A percentile compares a stretch with the other conserved stretches of the same genome.
Conservation (phyloP, 495 filamentous ascomycete genomes). For the Penicillium mononematosum region DNA sequence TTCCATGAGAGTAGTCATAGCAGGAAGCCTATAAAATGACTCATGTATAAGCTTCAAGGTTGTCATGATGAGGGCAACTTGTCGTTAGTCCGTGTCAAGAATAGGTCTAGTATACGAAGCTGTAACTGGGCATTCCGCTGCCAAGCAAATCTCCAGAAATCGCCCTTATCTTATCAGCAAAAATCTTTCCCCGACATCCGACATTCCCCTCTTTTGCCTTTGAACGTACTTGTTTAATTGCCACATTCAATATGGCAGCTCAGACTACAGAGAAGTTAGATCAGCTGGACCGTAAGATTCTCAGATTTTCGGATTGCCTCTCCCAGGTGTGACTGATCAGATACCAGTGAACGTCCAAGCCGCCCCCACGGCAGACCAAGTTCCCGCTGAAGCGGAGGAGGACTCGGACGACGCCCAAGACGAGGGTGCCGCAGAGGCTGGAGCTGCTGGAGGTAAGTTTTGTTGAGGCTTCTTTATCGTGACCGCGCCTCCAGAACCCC, state of each 20-base stretch:
- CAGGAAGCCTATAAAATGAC: background rate
- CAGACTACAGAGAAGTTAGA: constrained; percentile 51
- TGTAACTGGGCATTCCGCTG: background rate
- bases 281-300: constrained; percentile 49
- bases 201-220: constrained; percentile 24
- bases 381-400: constrained; percentile 55
- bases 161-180: constrained; percentile 31
- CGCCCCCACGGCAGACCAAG: constrained; percentile 39
- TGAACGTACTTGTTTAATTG: constrained; percentile 9
- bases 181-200: constrained; percentile 32
- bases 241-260: constrained; percentile 49
- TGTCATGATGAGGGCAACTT: too few species aligned
- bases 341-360: constrained; percentile 49
- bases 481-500: constrained; percentile 6
- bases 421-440: constrained; percentile 38
- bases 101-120: too few species aligned
- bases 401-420: constrained; percentile 66
- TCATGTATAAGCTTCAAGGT: too few species aligned
- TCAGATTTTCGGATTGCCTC: constrained; percentile 1
- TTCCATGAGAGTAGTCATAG: background rate
- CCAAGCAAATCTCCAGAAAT: constrained; percentile 3
- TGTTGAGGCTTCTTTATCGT: background rate
- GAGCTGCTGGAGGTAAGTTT: constrained; percentile 44
- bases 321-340: constrained; percentile 20
- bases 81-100: too few species aligned